These are phyloP conservation scores for Phoma sp. DNA, from an alignment of 2,329 filamentous ascomycete species.

Conservation along the genomic window DNA sequence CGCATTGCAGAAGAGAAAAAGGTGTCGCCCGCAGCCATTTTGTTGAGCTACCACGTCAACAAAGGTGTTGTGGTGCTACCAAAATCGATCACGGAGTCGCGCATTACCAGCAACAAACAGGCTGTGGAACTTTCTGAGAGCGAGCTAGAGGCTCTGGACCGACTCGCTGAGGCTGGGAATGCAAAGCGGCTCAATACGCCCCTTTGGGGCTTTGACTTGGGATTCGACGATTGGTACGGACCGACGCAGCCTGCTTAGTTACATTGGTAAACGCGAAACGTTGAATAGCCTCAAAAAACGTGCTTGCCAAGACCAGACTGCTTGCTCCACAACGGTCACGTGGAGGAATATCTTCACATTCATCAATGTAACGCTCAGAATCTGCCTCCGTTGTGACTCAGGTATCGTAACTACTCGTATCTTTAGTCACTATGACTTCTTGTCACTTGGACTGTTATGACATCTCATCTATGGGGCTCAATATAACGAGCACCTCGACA, in stretches of 20 bases:
- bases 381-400: too few relatives aligned
- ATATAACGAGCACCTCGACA: too few relatives aligned
- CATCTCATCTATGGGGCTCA: too few relatives aligned
- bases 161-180: constrained; percentile 10
- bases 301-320: too few relatives aligned
- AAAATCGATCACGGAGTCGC: constrained; percentile 74
- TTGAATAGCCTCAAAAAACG: too few relatives aligned
- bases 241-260: not conserved
- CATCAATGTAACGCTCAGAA: too few relatives aligned
- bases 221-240: constrained; percentile 20
- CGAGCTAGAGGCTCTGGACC: constrained; percentile 1
- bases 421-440: too few relatives aligned
- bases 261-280: too few relatives aligned
- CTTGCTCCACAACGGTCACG: too few relatives aligned
- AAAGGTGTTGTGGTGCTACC: constrained; percentile 66
- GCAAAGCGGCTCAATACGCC: constrained; percentile 15
- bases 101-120: constrained; percentile 77
- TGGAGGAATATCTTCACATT: too few relatives aligned
- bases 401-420: too few relatives aligned
- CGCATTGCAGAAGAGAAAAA: constrained; percentile 65
- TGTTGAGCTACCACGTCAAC: constrained; percentile 86
- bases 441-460: too few relatives aligned
- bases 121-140: constrained; percentile 64
- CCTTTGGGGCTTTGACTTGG: constrained; percentile 16
- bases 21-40: constrained; percentile 73